Percentiles rank a stretch among this genome's conserved stretches.
Conservation (phyloP, 176 grass and related monocot species). For the Ensete glaucum region DNA sequence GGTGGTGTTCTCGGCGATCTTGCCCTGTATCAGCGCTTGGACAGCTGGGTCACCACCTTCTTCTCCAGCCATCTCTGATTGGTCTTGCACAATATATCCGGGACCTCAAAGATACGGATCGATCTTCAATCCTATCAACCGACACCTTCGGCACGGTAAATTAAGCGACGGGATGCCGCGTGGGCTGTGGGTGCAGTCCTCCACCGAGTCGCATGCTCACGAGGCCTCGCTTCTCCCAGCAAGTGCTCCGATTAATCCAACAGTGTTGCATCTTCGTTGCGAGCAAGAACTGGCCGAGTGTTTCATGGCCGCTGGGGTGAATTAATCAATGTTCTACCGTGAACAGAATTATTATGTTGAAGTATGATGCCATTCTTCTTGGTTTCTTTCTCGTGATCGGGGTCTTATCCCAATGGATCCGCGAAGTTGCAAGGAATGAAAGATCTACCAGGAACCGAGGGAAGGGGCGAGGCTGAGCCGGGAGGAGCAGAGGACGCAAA, state of each 20-base stretch:
- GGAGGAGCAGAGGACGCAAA: not conserved
- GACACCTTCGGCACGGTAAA: not conserved
- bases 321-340: no score
- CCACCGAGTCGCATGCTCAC: not conserved
- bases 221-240: not conserved
- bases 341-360: not conserved
- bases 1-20: constrained; percentile 72
- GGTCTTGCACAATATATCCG: constrained; percentile 69
- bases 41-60: constrained; percentile 70
- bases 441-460: not conserved
- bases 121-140: not conserved
- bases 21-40: constrained; percentile 76
- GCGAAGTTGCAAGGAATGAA: not conserved
- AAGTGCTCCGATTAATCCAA: no score
- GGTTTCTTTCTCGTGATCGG: not conserved
- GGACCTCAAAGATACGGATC: not conserved
- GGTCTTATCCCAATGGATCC: not conserved
- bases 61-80: constrained; percentile 88
- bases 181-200: not conserved
- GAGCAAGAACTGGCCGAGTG: no score
- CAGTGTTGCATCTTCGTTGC: no score
- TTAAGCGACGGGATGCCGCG: not conserved
- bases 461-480: not conserved
- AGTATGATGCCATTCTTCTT: not conserved
- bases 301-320: no score